Evolutionary conservation across 148 eudicot genomes (phyloP).

Genomic region (Simmondsia chinensis): DNA sequence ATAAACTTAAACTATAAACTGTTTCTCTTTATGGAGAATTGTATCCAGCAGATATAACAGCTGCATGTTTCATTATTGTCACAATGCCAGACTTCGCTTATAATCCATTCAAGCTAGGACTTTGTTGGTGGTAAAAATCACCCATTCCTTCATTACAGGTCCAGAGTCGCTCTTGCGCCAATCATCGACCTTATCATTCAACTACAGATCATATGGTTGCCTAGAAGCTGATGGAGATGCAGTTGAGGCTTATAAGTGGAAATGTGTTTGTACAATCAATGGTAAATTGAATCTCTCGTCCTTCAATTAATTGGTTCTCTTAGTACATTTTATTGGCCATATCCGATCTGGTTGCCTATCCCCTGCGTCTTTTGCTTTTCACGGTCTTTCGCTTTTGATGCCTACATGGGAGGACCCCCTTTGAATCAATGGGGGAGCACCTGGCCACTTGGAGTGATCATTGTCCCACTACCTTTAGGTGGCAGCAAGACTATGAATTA

Average conservation of each 20-base stretch:
- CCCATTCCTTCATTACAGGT: conserved; percentile 21
- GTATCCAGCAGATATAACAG: no score
- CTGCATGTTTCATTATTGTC: no score
- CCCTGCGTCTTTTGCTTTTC: conserved; percentile 1
- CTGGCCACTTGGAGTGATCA: no score
- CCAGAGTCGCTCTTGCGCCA: conserved; percentile 74
- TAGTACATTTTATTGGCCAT: background rate
- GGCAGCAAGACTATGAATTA: no score
- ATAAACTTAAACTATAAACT: no score
- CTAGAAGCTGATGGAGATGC: conserved; percentile 67
- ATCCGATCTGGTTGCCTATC: conserved; percentile 1
- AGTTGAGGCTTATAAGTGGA: conserved; percentile 85
- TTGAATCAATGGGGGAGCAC: no score
- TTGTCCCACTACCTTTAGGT: no score
- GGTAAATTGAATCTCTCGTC: conserved; percentile 25
- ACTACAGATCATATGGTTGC: conserved; percentile 32
- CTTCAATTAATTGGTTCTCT: background rate
- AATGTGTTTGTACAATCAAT: conserved; percentile 66
- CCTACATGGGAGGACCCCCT: no score
- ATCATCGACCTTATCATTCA: conserved; percentile 39
- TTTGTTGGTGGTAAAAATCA: background rate
- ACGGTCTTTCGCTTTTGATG: background rate
- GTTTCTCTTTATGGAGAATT: no score
- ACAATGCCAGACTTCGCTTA: background rate
- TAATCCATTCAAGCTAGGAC: background rate